Base-by-base conservation (phyloP, 805 yeast species). In the Nakazawaea populi region DNA sequence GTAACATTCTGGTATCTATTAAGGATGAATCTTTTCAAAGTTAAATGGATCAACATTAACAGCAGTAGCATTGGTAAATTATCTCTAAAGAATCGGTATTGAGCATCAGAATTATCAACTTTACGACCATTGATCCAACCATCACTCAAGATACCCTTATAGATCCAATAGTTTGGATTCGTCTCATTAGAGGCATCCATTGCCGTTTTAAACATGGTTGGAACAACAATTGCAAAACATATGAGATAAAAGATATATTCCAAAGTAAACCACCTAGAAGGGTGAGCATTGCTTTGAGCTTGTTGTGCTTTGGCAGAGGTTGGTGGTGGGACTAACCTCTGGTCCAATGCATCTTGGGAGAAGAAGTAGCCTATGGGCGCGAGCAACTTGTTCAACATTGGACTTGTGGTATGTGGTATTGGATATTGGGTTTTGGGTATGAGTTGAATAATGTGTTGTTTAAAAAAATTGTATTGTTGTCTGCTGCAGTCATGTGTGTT, bases 71-170 rank as follows among this genome's bases (percentile, higher is more conserved):
- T 63, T 10, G 80, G 77, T 55, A 92, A 73, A 62, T 90, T 90
- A 62, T 87, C 85, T 59, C 99, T 77, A 63, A 94, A 89, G 60
- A 90, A 89, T 29, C 88, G 68, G 62, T 92, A 94, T 66, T 94
- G 99, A 34, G 75, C 73, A 64, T 94, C 99, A 5, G 96, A 86
- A 63, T 92, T 91, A 65, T 94, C 99, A 41, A 89, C 96, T 66
- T 85, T 86, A 29, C 96, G 70, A 7, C 96, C 97, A 62, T 85
- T 80, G 58, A 90, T 69, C 98, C 98, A 92, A 4, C 99, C 98
- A 5, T 80, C 73, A 31, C 85, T 74, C 47, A 92, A 71, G 38
- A 84, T 69, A 46, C 79, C 76, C 56, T 77, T 76, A 61, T 77
- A 89, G 46, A 71, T 71, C 18, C 76, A 74, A 62, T 85, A 92